These are phyloP conservation scores for Claviceps humidiphila DNA, from an alignment of 2,329 filamentous ascomycete genomes.

Conservation along the genomic window DNA sequence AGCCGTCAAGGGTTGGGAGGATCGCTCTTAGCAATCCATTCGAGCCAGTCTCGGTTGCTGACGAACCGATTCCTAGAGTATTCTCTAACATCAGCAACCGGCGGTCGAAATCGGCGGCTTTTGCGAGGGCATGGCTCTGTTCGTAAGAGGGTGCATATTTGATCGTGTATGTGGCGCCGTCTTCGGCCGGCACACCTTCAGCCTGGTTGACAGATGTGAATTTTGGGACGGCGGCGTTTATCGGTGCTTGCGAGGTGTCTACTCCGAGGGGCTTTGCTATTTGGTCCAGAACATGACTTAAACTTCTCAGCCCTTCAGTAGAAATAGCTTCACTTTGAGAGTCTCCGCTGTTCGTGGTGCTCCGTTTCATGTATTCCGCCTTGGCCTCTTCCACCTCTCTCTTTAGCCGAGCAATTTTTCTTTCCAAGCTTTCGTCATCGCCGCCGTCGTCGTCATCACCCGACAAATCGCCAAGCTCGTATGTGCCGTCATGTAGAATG, in stretches of 20 bases:
- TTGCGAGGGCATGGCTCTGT: slow-evolving; percentile 58
- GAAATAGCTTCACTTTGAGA: slow-evolving; percentile 31
- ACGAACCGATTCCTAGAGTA: slow-evolving; percentile 63
- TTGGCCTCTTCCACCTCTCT: slow-evolving; percentile 70
- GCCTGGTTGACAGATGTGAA: slow-evolving; percentile 9
- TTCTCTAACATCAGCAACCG: slow-evolving; percentile 69
- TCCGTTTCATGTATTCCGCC: slow-evolving; percentile 43
- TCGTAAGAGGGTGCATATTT: slow-evolving; percentile 53
- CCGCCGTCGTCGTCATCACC: slow-evolving; percentile 59
- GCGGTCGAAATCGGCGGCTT: slow-evolving; percentile 77
- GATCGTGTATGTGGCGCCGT: slow-evolving; percentile 45
- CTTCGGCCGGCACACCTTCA: slow-evolving; percentile 10
- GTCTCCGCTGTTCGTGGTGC: slow-evolving; percentile 31
- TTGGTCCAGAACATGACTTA: slow-evolving; percentile 60
- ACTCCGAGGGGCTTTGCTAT: slow-evolving; percentile 29
- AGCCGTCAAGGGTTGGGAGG: slow-evolving; percentile 64
- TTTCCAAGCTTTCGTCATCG: slow-evolving; percentile 61
- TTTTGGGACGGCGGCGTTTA: slow-evolving; percentile 4
- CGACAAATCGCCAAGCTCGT: slow-evolving; percentile 61
- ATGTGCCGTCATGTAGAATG: slow-evolving; percentile 47
- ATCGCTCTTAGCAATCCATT: slow-evolving; percentile 53
- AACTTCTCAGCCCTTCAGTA: slow-evolving; percentile 38
- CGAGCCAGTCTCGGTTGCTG: slow-evolving; percentile 47
- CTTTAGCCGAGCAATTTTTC: slow-evolving; percentile 68
- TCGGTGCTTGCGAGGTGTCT: slow-evolving; percentile 5